A percentile compares a stretch with the other conserved stretches of the same genome.
Evolutionary conservation across 805 yeast species (phyloP).

Genomic region (Barnettozyma siamensis): DNA sequence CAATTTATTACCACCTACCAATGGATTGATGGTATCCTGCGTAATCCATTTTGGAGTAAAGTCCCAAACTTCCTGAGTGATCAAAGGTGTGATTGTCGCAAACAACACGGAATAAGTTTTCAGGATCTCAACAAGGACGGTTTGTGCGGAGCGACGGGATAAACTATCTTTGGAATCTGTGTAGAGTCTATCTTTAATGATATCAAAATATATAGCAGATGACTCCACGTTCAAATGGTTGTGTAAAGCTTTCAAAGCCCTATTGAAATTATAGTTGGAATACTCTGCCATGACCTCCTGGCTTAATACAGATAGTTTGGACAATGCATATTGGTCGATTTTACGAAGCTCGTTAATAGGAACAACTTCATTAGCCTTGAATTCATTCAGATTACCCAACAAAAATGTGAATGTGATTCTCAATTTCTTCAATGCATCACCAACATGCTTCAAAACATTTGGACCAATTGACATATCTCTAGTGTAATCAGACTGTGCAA

Average conservation of each 20-base stretch:
- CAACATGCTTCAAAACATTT: slow-evolving; percentile 65
- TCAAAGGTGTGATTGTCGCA: slow-evolving; percentile 76
- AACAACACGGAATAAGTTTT: slow-evolving; percentile 58
- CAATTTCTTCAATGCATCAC: slow-evolving; percentile 74
- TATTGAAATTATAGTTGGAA: slow-evolving; percentile 56
- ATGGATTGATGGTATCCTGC: slow-evolving; percentile 13
- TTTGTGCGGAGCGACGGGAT: slow-evolving; percentile 54
- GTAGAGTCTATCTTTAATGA: slow-evolving; percentile 79
- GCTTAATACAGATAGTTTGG: slow-evolving; percentile 46
- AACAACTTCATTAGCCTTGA: slow-evolving; percentile 30
- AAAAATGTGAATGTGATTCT: slow-evolving; percentile 76
- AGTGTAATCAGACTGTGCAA: slow-evolving; percentile 82
- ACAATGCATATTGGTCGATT: slow-evolving; percentile 60
- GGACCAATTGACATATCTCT: slow-evolving; percentile 74
- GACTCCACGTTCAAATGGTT: slow-evolving; percentile 68
- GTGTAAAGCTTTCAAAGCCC: slow-evolving; percentile 61
- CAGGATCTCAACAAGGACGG: slow-evolving; percentile 57
- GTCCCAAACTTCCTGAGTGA: slow-evolving; percentile 88
- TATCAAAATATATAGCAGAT: slow-evolving; percentile 82
- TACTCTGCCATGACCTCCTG: slow-evolving; percentile 39
- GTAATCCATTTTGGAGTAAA: slow-evolving; percentile 33
- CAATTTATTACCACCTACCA: slow-evolving; percentile 12
- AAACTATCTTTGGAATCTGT: slow-evolving; percentile 48
- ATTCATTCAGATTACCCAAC: slow-evolving; percentile 66
- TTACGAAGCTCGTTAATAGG: slow-evolving; percentile 34